Base-by-base conservation (phyloP, 2,329 filamentous ascomycete genomes). In the Didymella glomerata region DNA sequence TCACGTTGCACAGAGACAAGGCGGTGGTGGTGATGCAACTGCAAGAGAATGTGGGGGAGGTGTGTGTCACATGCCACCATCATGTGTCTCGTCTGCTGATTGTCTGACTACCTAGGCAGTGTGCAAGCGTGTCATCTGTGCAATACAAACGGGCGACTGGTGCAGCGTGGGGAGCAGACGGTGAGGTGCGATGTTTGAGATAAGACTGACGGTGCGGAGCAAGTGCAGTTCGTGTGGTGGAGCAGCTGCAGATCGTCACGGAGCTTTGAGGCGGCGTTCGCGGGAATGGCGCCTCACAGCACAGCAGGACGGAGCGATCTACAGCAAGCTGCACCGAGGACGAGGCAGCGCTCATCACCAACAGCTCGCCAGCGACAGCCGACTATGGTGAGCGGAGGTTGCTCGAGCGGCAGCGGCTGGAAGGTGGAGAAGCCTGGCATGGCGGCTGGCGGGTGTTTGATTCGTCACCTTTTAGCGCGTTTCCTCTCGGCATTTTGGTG, bases 41-140 rank as follows among this genome's bases (percentile, higher is more conserved):
- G 11, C 6, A 28, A 57, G 60, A 61, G 55, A 66, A 66, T 66
- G 63, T 66, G 65, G 62, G 65, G 61, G 57, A 61, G 54, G 57
- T 48, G 62, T 66, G 57, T 57, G 66, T 67, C 66, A 67, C 64
- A 65, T 68, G 66, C 62, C 64, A 62, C 48, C 60, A 56, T 60
- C 57, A 60, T 60, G 57, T 60, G 57, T 59, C 62, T 46, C 56
- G 65, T 65, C 57, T 66, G 56, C 63, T 55, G 60, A 61, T 59
- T 57, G 54, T 53, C 36, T 49, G 59, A 58, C 60, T 62, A 63
- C 61, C 50, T 54, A 59, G 56, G 60, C 55, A 55, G 62, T 57
- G 47, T 62, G 52, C 59, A 61, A 62, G 63, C 54, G 63, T 66
- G 65, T 66, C 65, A 67, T 64, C 65, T 61, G 65, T 67, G 53